Base-by-base conservation (phyloP, 2,329 filamentous ascomycete species). In the Colletotrichum godetiae region DNA sequence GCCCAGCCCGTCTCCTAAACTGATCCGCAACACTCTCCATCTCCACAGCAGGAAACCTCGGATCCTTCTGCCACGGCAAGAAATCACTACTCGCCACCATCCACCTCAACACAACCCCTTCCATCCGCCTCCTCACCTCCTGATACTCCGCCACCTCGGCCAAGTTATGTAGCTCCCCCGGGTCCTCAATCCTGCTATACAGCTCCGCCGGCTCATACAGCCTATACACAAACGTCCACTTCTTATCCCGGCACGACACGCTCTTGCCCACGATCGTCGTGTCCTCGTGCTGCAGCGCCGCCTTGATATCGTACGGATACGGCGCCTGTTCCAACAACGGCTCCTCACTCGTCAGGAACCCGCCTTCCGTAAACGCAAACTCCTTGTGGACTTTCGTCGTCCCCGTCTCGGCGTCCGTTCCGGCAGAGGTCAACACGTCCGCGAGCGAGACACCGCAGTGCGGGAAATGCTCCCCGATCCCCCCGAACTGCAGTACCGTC, bases 291-390 rank as follows among this genome's bases (percentile, higher is more conserved):
- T 87, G 86, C 5, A 88, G 79, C 0, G 77, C 79, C 0, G 81
- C 81, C 72, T 87, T 87, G 59, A 87, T 80, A 60, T 87, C 85
- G 66, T 87, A 87, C 0, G 85, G 84, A 42, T 82, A 87, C 0
- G 82, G 81, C 0, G 81, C 79, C 63, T 84, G 81, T 68, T 87
- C 85, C 0, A 87, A 77, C 0, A 87, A 77, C 2, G 85, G 85
- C 65, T 87, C 86, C 64, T 87, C 85, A 1, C 77, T 80, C 0
- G 77, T 79, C 3, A 87, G 76, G 72, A 87, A 87, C 0, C 85
- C 85, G 0, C 84, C 85, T 74, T 87, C 85, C 3, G 82, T 82
- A 60, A 83, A 87, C 0, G 84, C 81, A 53, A 81, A 86, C n/a
- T 80, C 68, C 69, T 84, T 86, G 75, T 83, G 82, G 27, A 4